These are phyloP conservation scores for Globisporangium spiculum DNA, from an alignment of 352 stramenopile species.

Conservation along the genomic window DNA sequence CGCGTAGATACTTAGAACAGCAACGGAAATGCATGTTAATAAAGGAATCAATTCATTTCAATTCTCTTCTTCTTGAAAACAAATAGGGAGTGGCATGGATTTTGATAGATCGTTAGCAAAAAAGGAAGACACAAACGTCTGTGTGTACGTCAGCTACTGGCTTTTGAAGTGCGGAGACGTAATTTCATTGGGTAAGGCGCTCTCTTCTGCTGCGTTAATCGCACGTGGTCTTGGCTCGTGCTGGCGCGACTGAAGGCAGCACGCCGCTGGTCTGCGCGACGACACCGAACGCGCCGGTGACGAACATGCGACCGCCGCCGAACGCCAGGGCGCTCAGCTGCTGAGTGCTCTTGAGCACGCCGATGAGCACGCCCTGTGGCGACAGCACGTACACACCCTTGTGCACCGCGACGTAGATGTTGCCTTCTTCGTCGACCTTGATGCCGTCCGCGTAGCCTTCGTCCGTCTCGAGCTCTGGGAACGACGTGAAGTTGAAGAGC, in stretches of 20 bases:
- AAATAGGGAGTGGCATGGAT: not conserved
- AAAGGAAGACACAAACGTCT: constrained; percentile 11
- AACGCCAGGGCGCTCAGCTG: constrained; percentile 57
- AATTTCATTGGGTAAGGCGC: not conserved
- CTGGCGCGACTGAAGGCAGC: constrained; percentile 24
- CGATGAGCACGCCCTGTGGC: constrained; percentile 45
- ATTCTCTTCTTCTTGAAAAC: not conserved
- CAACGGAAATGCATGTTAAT: not conserved
- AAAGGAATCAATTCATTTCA: constrained; percentile 4
- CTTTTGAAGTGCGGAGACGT: not conserved
- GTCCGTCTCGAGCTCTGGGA: constrained; percentile 57
- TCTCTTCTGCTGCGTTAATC: not conserved
- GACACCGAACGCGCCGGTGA: constrained; percentile 64
- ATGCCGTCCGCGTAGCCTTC: constrained; percentile 67
- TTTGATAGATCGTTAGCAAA: not conserved
- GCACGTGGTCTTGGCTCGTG: constrained; percentile 44
- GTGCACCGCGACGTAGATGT: constrained; percentile 72
- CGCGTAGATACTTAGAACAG: constrained; percentile 4
- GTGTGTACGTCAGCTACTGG: not conserved
- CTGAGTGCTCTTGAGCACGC: constrained; percentile 52
- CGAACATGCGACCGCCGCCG: constrained; percentile 71
- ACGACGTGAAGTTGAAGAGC: constrained; percentile 79
- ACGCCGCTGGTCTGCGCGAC: constrained; percentile 58
- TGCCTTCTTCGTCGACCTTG: constrained; percentile 70
- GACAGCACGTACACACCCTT: constrained; percentile 78